Evolutionary conservation across 2,329 filamentous ascomycete species (phyloP).

Genomic region (Pestalotiopsis sp.): DNA sequence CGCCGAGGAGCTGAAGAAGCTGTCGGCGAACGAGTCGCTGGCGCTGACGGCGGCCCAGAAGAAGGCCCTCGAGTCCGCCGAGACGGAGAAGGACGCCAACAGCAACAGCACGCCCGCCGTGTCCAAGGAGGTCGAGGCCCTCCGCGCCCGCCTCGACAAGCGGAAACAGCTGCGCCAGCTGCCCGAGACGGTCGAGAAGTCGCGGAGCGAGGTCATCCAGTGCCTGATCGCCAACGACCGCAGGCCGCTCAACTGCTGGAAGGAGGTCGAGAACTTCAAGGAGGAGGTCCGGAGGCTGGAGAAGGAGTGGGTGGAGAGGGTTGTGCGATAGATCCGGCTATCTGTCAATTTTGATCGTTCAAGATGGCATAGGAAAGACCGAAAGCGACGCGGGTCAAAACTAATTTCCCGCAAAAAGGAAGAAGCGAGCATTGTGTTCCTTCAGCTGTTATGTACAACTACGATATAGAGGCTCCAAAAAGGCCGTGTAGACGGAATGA

Average conservation of each 20-base stretch:
- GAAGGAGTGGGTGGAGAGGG: constrained; percentile 83
- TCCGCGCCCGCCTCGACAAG: constrained; percentile 62
- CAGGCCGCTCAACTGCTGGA: constrained; percentile 90
- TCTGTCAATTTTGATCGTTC: background rate
- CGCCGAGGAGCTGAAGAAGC: constrained; percentile 78
- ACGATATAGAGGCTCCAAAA: constrained; percentile 29
- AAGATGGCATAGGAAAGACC: constrained; percentile 1
- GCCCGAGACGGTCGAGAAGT: constrained; percentile 72
- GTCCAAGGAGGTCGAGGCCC: constrained; percentile 59
- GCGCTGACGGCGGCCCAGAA: constrained; percentile 71
- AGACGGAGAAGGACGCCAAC: constrained; percentile 30
- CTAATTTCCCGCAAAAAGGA: background rate
- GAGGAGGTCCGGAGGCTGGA: constrained; percentile 85
- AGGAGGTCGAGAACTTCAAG: constrained; percentile 90
- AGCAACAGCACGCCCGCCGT: constrained; percentile 49
- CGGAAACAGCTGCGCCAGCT: constrained; percentile 68
- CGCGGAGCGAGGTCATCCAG: constrained; percentile 74
- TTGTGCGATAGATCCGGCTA: constrained; percentile 47
- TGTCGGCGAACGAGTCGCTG: constrained; percentile 70
- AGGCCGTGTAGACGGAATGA: constrained; percentile 26
- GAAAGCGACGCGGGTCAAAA: background rate
- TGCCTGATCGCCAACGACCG: constrained; percentile 86
- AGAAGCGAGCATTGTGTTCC: background rate
- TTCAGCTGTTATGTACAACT: constrained; percentile 29
- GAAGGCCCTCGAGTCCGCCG: constrained; percentile 40